phyloP scores from a whole-genome alignment of 768 basidiomycete genomes.

The Pleurotus giganteus region DNA sequence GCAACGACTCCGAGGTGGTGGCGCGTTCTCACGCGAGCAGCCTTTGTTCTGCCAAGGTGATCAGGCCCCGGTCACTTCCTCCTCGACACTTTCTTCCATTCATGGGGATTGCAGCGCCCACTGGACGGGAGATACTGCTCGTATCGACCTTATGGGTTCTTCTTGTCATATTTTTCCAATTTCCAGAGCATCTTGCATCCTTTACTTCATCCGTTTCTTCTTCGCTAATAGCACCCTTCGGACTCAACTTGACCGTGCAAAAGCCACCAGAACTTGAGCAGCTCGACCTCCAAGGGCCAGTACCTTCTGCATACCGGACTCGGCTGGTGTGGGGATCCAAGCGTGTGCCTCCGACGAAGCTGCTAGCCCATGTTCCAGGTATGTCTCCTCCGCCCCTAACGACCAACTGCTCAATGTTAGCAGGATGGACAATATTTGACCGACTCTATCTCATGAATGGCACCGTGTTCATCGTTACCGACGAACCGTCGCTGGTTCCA shows the following conservation, averaged over 20 bases:
- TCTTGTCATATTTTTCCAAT: slow-evolving; percentile 13
- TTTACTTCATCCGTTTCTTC: slow-evolving; percentile 27
- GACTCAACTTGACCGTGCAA: slow-evolving; percentile 26
- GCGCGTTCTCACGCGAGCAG: too few relatives aligned
- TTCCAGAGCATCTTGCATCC: slow-evolving; percentile 9
- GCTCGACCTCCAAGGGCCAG: slow-evolving; percentile 10
- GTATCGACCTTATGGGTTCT: slow-evolving; percentile 34
- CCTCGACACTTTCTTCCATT: not conserved
- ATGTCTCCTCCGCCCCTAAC: slow-evolving; percentile 14
- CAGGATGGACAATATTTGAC: slow-evolving; percentile 92
- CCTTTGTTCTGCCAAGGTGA: not conserved
- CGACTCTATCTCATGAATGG: slow-evolving; percentile 80
- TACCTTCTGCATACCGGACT: slow-evolving; percentile 15
- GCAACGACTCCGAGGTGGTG: too few relatives aligned
- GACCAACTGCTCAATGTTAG: slow-evolving; percentile 1
- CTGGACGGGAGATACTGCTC: slow-evolving; percentile 42
- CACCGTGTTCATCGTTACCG: slow-evolving; percentile 78
- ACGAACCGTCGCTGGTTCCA: slow-evolving; percentile 66
- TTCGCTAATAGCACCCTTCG: slow-evolving; percentile 33
- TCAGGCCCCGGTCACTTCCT: not conserved
- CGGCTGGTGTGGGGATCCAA: slow-evolving; percentile 37
- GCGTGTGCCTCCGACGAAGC: slow-evolving; percentile 54
- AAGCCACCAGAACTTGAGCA: not conserved
- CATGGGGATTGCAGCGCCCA: slow-evolving; percentile 26
- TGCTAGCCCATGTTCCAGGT: slow-evolving; percentile 80